Base-by-base conservation (phyloP, 176 grass and related monocot species). In the Rhynchospora pubera region DNA sequence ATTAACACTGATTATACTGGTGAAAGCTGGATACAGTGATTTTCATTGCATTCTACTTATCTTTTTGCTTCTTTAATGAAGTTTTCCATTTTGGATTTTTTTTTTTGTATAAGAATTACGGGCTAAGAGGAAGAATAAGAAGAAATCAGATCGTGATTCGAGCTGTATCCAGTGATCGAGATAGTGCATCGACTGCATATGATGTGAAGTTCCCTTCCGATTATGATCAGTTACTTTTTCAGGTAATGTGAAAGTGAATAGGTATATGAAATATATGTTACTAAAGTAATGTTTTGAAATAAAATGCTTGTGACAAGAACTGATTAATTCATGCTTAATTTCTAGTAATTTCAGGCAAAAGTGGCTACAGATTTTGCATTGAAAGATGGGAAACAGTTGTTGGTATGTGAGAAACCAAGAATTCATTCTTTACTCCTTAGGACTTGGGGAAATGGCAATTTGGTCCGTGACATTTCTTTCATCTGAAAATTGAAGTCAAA, bases 331-430 rank as follows among this genome's bases (percentile, higher is more conserved):
- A 52, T 82, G 48, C 51, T 77, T 52, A 85, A 83, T 71, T n/a
- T 92, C 43, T 97, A 97, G 80, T 94, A 85, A 94, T 91, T 88
- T 77, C 90, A 98, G 95, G 90, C 87, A 71, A 98, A 98, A 91
- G 85, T 85, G 86, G 90, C 95, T 79, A 83, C 87, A 58, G 81
- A 89, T 62, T 82, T 88, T 78, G 95, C 95, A 88, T 78, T 94
- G 14, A 91, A 85, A 65, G 90, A 94, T 89, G 84, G 87, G 69
- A 98, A 93, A 21, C 85, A 94, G 23, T 84, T 98, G 43, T 82
- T 98, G 92, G 95, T 94, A 59, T 88, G 89, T 85, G 65, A 80
- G 44, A 84, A 65, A 13, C 19, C 32, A 0, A 32, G 15, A 26
- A 52, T 52, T 83, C 62, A 39, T 22, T 64, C 47, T 58, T n/a